Evolutionary conservation across 1,284 basidiomycete genomes (phyloP).

Genomic region (Trichosporon sp.): DNA sequence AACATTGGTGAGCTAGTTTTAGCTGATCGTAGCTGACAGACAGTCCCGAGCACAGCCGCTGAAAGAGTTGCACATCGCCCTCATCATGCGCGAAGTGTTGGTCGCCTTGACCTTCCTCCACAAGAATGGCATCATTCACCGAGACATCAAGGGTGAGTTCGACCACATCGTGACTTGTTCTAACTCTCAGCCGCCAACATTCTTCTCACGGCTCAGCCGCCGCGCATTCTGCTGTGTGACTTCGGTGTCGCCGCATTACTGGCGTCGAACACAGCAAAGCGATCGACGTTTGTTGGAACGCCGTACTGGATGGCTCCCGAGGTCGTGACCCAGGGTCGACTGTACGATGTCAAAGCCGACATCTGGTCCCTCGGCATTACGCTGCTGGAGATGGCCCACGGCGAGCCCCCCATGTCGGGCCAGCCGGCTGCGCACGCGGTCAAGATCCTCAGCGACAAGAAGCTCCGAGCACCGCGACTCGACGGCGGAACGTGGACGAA

Average conservation of each 20-base stretch:
- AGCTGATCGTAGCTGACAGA: slow-evolving; percentile 55
- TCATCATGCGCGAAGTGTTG: slow-evolving; percentile 87
- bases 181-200: slow-evolving; percentile 71
- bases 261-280: slow-evolving; percentile 77
- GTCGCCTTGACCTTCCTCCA: slow-evolving; percentile 82
- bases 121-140: slow-evolving; percentile 88
- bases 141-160: slow-evolving; percentile 73
- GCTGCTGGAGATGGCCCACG: slow-evolving; percentile 81
- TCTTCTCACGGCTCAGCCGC: slow-evolving; percentile 70
- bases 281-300: slow-evolving; percentile 91
- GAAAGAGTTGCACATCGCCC: slow-evolving; percentile 81
- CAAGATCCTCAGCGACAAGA: slow-evolving; percentile 76
- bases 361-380: slow-evolving; percentile 96
- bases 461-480: slow-evolving; percentile 62
- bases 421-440: slow-evolving; percentile 82
- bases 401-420: slow-evolving; percentile 61
- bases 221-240: slow-evolving; percentile 90
- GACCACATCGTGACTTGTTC: too few relatives aligned
- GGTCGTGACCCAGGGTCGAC: slow-evolving; percentile 78
- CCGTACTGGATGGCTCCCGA: slow-evolving; percentile 99
- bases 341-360: slow-evolving; percentile 94
- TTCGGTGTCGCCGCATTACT: slow-evolving; percentile 95
- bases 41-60: slow-evolving; percentile 75
- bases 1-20: slow-evolving; percentile 61
- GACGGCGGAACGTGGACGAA: slow-evolving; percentile 72